phyloP scores from a whole-genome alignment of 495 filamentous ascomycete genomes.

The Astrocystis sublimbata region DNA sequence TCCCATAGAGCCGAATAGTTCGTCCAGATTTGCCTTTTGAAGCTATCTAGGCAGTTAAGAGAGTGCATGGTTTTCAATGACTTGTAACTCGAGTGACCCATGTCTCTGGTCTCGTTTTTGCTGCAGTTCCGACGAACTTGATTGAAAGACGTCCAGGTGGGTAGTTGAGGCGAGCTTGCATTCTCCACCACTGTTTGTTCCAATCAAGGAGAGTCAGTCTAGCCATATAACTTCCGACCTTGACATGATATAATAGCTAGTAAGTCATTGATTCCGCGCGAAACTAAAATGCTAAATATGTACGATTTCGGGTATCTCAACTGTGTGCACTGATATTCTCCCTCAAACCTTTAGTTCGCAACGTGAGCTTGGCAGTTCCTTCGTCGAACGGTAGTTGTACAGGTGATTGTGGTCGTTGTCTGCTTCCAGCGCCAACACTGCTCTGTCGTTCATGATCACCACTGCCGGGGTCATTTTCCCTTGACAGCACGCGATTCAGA shows the following conservation, averaged over 20 bases:
- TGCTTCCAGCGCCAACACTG: neutral
- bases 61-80: too few species aligned
- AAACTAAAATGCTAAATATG: neutral
- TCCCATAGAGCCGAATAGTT: conserved; percentile 10
- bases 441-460: conserved; percentile 14
- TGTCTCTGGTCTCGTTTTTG: neutral
- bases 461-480: conserved; percentile 19
- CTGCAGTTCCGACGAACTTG: neutral
- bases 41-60: too few species aligned
- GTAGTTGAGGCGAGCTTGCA: neutral
- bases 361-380: conserved; percentile 36
- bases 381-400: conserved; percentile 44
- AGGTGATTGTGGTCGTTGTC: conserved; percentile 13
- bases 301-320: conserved; percentile 22
- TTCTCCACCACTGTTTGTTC: too few species aligned
- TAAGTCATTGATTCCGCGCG: neutral
- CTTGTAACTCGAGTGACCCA: too few species aligned
- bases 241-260: neutral
- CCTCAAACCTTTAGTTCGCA: conserved; percentile 50
- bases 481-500: conserved; percentile 34
- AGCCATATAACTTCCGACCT: neutral
- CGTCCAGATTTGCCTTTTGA: too few species aligned
- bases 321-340: conserved; percentile 43
- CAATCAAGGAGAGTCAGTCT: neutral
- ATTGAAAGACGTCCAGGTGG: neutral